Evolutionary conservation across 2,329 filamentous ascomycete genomes (phyloP).

Genomic region (Colletotrichum lupini): DNA sequence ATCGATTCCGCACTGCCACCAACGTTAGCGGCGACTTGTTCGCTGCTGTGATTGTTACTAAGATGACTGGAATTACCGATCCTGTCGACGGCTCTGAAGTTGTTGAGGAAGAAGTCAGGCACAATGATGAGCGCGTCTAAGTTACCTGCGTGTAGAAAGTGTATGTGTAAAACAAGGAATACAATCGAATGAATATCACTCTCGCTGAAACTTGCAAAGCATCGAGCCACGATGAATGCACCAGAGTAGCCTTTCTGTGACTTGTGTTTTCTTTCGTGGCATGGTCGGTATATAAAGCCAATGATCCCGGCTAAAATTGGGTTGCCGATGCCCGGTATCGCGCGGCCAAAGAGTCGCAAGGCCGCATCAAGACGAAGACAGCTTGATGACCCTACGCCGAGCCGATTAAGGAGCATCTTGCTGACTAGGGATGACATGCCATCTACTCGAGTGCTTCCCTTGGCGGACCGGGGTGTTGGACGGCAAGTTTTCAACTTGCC

Average conservation of each 20-base stretch:
- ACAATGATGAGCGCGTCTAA: conserved; percentile 30
- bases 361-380: background rate
- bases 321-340: conserved; percentile 6
- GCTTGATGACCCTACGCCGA: background rate
- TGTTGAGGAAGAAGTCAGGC: conserved; percentile 7
- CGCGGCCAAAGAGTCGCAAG: background rate
- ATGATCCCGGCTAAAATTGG: no score
- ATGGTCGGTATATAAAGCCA: background rate
- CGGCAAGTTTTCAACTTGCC: background rate
- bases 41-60: conserved; percentile 51
- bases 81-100: conserved; percentile 32
- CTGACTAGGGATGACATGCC: background rate
- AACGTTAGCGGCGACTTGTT: conserved; percentile 64
- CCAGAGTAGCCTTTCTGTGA: background rate
- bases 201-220: background rate
- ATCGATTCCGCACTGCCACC: conserved; percentile 63
- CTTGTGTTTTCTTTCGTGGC: background rate
- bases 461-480: background rate
- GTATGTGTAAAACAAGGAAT: background rate
- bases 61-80: conserved; percentile 51
- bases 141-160: background rate
- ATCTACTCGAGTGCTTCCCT: background rate
- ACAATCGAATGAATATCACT: conserved; percentile 7
- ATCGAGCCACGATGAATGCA: background rate
- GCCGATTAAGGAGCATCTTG: background rate